phyloP scores from a whole-genome alignment of 495 filamentous ascomycete species.

The Penicillium salamii region DNA sequence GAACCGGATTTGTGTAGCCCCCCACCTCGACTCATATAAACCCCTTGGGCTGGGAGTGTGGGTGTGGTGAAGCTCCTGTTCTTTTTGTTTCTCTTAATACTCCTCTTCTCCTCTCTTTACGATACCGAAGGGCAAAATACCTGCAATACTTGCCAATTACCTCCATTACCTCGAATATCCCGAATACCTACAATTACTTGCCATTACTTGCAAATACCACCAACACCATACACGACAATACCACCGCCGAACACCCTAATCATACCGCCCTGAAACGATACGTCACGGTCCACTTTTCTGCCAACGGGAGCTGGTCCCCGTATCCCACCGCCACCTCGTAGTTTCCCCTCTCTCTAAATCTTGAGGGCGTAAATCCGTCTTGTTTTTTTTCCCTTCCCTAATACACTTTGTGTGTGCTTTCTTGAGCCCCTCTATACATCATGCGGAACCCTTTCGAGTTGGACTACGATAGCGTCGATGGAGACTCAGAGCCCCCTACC shows the following conservation, averaged over 20 bases:
- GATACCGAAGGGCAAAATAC: too few species aligned
- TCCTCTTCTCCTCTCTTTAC: background rate
- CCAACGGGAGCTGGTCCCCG: slow-evolving; percentile 16
- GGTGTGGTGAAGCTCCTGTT: background rate
- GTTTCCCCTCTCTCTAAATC: slow-evolving; percentile 11
- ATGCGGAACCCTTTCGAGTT: slow-evolving; percentile 46
- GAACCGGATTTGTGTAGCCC: slow-evolving; percentile 27
- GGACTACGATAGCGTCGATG: slow-evolving; percentile 34
- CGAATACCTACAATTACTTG: background rate
- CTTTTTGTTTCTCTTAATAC: background rate
- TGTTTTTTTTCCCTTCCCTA: slow-evolving; percentile 1
- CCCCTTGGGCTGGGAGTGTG: slow-evolving; percentile 13
- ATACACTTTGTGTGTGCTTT: slow-evolving; percentile 4
- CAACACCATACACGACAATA: too few species aligned
- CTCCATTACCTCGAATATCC: too few species aligned
- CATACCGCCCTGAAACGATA: slow-evolving; percentile 10
- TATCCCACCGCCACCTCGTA: slow-evolving; percentile 17
- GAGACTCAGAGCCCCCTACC: slow-evolving; percentile 28
- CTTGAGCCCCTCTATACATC: slow-evolving; percentile 3
- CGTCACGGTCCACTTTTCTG: slow-evolving; percentile 32
- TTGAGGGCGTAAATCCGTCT: slow-evolving; percentile 16
- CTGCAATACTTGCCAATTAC: background rate
- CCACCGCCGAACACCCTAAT: background rate
- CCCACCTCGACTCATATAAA: slow-evolving; percentile 8
- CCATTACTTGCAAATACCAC: too few species aligned